Evolutionary conservation across 1,284 basidiomycete genomes (phyloP), one percentile per base, ranked within the genome.

Genomic region (Malassezia vespertilionis): DNA sequence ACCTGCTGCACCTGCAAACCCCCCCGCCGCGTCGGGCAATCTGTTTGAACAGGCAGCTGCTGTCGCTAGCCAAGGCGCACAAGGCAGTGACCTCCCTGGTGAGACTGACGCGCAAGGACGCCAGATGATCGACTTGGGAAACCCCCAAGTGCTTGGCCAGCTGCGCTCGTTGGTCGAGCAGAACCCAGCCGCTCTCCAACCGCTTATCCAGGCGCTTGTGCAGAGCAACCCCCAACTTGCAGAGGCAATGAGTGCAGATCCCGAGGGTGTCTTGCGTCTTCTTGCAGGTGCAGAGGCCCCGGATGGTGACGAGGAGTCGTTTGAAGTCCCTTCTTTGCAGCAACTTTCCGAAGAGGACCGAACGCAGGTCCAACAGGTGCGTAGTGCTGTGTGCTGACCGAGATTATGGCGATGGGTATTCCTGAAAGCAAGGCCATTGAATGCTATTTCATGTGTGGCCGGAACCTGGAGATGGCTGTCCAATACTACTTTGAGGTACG

Each of bases 1-100:
- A 20, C 71, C 76, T 40, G 69, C 70, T 8, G 52, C 72, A 23
- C 68, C 74, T 28, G 63, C 33, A 53, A 72, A 10, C 2, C 50
- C 54, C 18, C 52, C 61, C 1, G 55, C 7, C 43, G 52, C 28
- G 54, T 56, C 62, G 0, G 69, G 71, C 24, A 73, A 72, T 57
- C 58, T 72, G 30, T 73, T 73, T 44, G 72, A 73, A 47, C 69
- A 67, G 5, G 71, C 72, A 3, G 72, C 72, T 1, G 66, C 69
- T 26, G 57, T 57, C 7, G 53, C 61, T 21, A 55, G 54, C 20
- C 26, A 65, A 2, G 59, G 52, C 35, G 4, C 46, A 8, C 26
- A 27, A n/a, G 38, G 23, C 20, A 10, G 4, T 18, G 15, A 24
- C 31, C 35, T 63, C 14, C 50, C 58, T 7, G 63, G 62, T 32